Conservation (phyloP, 2,329 filamentous ascomycete species). For the Pseudocercospora fuligena region DNA sequence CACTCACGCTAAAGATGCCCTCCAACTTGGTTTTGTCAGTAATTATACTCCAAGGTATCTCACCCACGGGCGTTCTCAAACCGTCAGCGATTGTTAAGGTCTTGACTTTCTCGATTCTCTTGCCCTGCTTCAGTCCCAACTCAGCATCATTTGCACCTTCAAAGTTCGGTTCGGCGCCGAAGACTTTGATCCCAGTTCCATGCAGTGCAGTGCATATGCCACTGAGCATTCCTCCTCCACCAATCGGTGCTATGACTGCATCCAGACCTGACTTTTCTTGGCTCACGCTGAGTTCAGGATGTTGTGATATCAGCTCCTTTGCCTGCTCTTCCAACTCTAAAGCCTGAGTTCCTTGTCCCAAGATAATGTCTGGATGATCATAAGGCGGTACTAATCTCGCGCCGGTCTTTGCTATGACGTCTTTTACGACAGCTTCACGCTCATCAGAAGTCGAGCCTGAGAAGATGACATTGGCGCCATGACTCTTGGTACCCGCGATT, state of each 20-base stretch:
- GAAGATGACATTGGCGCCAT: constrained; percentile 80
- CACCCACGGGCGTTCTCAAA: constrained; percentile 79
- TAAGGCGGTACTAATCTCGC: constrained; percentile 87
- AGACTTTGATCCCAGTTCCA: constrained; percentile 74
- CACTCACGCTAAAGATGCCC: constrained; percentile 74
- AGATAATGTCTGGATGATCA: constrained; percentile 87
- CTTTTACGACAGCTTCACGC: constrained; percentile 75
- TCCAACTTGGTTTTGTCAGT: constrained; percentile 71
- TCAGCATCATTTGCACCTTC: constrained; percentile 83
- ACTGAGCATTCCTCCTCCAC: constrained; percentile 85
- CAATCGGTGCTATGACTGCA: constrained; percentile 76
- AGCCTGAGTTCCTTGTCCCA: constrained; percentile 89
- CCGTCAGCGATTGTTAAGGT: constrained; percentile 88
- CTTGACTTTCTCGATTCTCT: constrained; percentile 70
- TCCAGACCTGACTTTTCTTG: constrained; percentile 42
- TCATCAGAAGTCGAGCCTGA: constrained; percentile 79
- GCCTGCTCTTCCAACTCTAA: constrained; percentile 82
- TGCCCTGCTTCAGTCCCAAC: constrained; percentile 68
- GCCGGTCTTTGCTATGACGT: constrained; percentile 72
- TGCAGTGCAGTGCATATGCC: constrained; percentile 79
- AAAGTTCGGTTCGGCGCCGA: constrained; percentile 83
- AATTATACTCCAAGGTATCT: constrained; percentile 77
- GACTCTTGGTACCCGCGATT: constrained; percentile 77
- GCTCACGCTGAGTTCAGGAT: constrained; percentile 35
- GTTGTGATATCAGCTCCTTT: constrained; percentile 53